A percentile compares a stretch with the other conserved stretches of the same genome.
Evolutionary conservation across 1,139 yeast genomes (phyloP).

Genomic region (Magnusiomyces paraingens): DNA sequence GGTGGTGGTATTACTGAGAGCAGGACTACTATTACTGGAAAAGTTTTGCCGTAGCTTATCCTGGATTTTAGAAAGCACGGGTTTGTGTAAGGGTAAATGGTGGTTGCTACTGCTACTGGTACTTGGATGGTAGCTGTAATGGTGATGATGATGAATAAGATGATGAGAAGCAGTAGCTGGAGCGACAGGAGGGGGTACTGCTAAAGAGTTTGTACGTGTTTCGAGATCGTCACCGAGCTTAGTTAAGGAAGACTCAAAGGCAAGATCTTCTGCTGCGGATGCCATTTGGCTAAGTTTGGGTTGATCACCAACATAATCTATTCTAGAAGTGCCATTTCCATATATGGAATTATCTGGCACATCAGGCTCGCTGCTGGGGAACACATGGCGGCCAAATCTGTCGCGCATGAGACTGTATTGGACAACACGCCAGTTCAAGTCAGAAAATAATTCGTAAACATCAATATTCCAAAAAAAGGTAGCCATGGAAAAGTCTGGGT

Average conservation of each 20-base stretch:
- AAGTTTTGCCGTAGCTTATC: not conserved
- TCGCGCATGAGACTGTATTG: conserved; percentile 57
- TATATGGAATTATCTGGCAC: conserved; percentile 5
- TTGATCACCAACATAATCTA: too few relatives aligned
- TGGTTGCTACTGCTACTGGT: too few relatives aligned
- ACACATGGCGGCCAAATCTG: conserved; percentile 55
- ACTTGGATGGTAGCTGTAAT: too few relatives aligned
- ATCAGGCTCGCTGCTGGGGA: conserved; percentile 31
- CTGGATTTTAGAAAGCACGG: conserved; percentile 1
- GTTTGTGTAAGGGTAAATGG: not conserved
- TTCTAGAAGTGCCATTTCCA: not conserved
- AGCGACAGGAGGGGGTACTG: too few relatives aligned
- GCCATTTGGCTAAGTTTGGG: too few relatives aligned
- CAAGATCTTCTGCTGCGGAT: too few relatives aligned
- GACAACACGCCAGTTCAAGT: conserved; percentile 57
- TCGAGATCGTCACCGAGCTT: too few relatives aligned
- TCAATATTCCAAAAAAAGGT: conserved; percentile 58
- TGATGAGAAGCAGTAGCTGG: too few relatives aligned
- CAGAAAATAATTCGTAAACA: conserved; percentile 54
- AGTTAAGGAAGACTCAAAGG: too few relatives aligned
- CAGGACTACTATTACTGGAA: not conserved
- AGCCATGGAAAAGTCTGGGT: not conserved
- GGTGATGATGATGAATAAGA: too few relatives aligned
- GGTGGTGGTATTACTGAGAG: not conserved
- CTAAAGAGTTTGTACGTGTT: too few relatives aligned